Evolutionary conservation across 2,329 filamentous ascomycete genomes (phyloP).

Genomic region (Sporothrix brunneoviolacea): DNA sequence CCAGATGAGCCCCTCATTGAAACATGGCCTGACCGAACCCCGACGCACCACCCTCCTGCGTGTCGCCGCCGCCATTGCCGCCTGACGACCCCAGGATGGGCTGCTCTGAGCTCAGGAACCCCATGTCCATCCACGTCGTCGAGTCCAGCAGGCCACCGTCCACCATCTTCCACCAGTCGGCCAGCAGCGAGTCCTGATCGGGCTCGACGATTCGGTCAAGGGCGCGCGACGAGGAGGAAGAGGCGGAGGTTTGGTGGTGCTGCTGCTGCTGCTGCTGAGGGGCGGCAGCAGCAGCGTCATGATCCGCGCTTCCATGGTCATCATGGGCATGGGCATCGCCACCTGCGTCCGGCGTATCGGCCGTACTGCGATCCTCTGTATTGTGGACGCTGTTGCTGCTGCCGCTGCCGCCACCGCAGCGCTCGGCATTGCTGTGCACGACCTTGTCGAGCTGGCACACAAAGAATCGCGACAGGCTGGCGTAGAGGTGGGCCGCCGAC

Average conservation of each 20-base stretch:
- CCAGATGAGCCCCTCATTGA: too few relatives aligned
- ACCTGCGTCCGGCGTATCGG: background rate
- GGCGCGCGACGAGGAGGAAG: background rate
- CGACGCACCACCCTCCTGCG: background rate
- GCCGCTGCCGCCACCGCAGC: background rate
- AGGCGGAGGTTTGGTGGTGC: background rate
- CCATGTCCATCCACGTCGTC: constrained; percentile 19
- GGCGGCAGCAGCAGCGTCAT: too few relatives aligned
- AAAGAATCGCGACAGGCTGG: constrained; percentile 17
- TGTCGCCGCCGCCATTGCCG: background rate
- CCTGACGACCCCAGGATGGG: constrained; percentile 8
- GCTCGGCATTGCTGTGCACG: constrained; percentile 14
- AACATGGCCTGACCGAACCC: constrained; percentile 9
- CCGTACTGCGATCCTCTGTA: background rate
- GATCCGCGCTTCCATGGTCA: too few relatives aligned
- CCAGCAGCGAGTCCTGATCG: constrained; percentile 16
- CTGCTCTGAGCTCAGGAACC: constrained; percentile 18
- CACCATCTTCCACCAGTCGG: constrained; percentile 19
- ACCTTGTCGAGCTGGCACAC: constrained; percentile 18
- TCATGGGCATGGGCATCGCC: background rate
- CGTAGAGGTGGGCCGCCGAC: constrained; percentile 17
- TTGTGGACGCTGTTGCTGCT: background rate
- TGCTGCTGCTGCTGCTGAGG: background rate
- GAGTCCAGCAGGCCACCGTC: constrained; percentile 17
- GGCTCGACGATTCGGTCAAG: constrained; percentile 6